These are phyloP conservation scores for Aspergillus melleus DNA, from an alignment of 2,329 filamentous ascomycete species.

Conservation along the genomic window DNA sequence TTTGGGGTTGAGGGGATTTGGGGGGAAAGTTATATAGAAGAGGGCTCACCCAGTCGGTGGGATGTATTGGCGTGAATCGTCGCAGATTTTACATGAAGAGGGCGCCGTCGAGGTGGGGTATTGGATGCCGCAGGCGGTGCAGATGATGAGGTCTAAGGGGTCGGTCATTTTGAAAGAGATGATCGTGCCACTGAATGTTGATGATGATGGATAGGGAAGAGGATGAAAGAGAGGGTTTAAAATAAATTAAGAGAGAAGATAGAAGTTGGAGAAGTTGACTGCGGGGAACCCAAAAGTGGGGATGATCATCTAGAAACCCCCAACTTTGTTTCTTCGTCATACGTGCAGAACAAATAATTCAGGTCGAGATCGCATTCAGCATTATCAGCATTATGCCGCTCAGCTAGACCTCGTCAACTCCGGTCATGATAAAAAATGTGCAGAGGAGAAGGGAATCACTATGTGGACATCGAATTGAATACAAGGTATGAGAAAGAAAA, in stretches of 20 bases:
- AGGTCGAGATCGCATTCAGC: too few relatives aligned
- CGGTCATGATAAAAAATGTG: slow-evolving; percentile 8
- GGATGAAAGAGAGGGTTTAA: too few relatives aligned
- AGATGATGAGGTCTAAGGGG: slow-evolving; percentile 26
- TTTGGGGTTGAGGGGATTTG: background rate
- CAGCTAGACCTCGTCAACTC: background rate
- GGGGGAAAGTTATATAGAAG: background rate
- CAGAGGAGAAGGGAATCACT: slow-evolving; percentile 21
- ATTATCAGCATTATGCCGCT: background rate
- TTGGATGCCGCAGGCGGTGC: slow-evolving; percentile 29
- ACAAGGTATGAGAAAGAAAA: slow-evolving; percentile 12
- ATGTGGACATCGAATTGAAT: slow-evolving; percentile 12
- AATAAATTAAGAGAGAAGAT: background rate
- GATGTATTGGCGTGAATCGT: slow-evolving; percentile 33
- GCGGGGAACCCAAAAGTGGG: too few relatives aligned
- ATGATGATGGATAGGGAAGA: too few relatives aligned
- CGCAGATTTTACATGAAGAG: slow-evolving; percentile 31
- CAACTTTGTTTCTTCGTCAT: background rate
- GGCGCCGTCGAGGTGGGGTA: slow-evolving; percentile 14
- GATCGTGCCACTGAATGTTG: background rate
- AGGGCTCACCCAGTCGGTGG: slow-evolving; percentile 27
- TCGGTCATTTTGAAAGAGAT: slow-evolving; percentile 10
- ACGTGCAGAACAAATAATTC: too few relatives aligned
- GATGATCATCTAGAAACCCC: background rate
- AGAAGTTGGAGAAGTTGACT: too few relatives aligned